Conservation (phyloP, 225 moss, liverwort and hornwort genomes). For the Polytrichum commune region DNA sequence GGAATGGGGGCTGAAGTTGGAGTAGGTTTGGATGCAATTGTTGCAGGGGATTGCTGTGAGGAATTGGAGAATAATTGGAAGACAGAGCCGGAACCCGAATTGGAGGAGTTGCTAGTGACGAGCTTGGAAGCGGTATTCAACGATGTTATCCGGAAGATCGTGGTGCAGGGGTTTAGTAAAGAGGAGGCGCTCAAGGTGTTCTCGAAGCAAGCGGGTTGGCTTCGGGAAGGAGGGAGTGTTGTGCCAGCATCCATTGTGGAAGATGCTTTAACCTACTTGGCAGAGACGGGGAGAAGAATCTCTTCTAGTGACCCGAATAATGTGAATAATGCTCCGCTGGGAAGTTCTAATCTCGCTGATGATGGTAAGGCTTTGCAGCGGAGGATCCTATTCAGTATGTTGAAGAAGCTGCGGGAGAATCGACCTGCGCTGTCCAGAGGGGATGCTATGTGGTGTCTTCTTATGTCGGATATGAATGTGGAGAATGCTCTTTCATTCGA, state of each 20-base stretch:
- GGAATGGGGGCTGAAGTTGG: too few relatives aligned
- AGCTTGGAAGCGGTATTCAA: slow-evolving; percentile 32
- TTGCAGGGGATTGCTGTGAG: slow-evolving; percentile 24
- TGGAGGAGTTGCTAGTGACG: slow-evolving; percentile 41
- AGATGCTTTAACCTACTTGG: slow-evolving; percentile 27
- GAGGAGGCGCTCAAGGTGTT: slow-evolving; percentile 41
- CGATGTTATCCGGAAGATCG: slow-evolving; percentile 38
- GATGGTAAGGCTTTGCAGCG: slow-evolving; percentile 32
- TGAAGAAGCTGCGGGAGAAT: slow-evolving; percentile 25
- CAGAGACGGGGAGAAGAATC: slow-evolving; percentile 12
- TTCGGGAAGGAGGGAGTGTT: slow-evolving; percentile 27
- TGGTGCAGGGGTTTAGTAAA: slow-evolving; percentile 26
- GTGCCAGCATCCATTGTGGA: slow-evolving; percentile 31
- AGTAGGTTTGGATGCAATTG: slow-evolving; percentile 2
- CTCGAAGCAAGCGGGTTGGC: slow-evolving; percentile 26
- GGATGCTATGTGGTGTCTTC: slow-evolving; percentile 51
- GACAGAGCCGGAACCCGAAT: slow-evolving; percentile 39
- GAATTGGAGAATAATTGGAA: slow-evolving; percentile 34
- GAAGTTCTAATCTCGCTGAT: too few relatives aligned
- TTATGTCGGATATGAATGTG: slow-evolving; percentile 50
- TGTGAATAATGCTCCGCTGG: slow-evolving; percentile 15
- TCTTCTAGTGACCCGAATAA: slow-evolving; percentile 17
- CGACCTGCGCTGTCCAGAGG: slow-evolving; percentile 38
- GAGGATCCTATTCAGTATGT: slow-evolving; percentile 33
- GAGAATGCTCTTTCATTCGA: slow-evolving; percentile 25